Percentiles rank a stretch among this genome's conserved stretches.
Conservation (phyloP, 257 asterid species). For the Solanum raphanifolium region DNA sequence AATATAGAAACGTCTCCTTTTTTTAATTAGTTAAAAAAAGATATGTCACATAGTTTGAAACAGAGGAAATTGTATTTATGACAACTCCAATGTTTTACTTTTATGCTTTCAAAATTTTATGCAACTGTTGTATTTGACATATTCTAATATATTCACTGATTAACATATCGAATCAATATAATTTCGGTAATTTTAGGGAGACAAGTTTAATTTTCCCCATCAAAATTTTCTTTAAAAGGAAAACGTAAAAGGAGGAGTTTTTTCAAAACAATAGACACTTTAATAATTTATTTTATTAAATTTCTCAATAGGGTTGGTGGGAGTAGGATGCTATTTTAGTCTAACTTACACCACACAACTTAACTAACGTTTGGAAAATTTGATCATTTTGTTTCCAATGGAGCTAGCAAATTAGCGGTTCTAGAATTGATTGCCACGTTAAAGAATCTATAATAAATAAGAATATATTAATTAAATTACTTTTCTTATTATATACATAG, state of each 20-base stretch:
- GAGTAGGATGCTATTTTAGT: neutral
- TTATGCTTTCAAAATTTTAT: neutral
- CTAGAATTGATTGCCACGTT: neutral
- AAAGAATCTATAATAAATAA: neutral
- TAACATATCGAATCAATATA: neutral
- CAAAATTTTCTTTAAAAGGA: neutral
- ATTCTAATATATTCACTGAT: neutral
- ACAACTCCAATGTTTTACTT: neutral
- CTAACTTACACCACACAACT: neutral
- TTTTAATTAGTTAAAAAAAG: neutral
- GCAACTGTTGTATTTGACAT: neutral
- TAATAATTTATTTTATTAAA: neutral
- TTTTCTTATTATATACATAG: neutral
- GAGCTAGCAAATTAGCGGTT: neutral
- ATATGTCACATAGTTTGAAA: neutral
- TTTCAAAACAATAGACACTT: neutral
- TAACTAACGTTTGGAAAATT: neutral
- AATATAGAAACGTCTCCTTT: no score
- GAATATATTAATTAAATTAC: neutral
- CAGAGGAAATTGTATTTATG: rapidly evolving
- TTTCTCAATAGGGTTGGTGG: neutral
- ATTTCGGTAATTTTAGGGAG: neutral
- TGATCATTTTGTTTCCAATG: neutral
- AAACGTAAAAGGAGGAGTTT: neutral
- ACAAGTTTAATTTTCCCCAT: neutral